Base-by-base conservation (phyloP, 148 eudicot genomes). In the Heliosperma pusillum region DNA sequence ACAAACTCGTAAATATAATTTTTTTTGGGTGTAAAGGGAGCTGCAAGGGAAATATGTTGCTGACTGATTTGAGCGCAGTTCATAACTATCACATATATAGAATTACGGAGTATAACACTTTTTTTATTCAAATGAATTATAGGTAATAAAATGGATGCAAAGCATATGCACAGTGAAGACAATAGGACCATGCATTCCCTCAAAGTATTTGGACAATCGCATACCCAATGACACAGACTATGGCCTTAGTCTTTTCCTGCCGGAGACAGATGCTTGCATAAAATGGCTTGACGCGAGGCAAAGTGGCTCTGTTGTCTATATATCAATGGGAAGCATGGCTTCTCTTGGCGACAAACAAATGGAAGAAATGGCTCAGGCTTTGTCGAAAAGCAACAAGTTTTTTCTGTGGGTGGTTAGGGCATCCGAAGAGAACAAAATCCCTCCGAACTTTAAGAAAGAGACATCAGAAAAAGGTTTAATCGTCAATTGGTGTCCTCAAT, bases 281-380 rank as follows among this genome's bases (percentile, higher is more conserved):
- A 58, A 65, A 70, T 75, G 82, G 82, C 82, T 80, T 65, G 53
- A 83, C 80, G 69, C 74, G 6, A 85, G 75, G 61, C 73, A 78
- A 27, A 30, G 33, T 6, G 47, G 33, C 7, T 88, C 90, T 0
- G 91, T 88, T 5, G 78, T 88, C 19, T 89, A 89, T 64, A 79
- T 84, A 5, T 83, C 93, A 60, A 89, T 91, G 59, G 93, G 97
- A 11, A 88, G 90, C 70, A 5, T 87, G 57, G 87, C 97, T 0
- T 69, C 71, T 57, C 79, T 91, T 3, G 74, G 40, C 0, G 16
- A 69, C 52, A 76, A 82, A 20, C 88, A 88, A 68, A 76, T 86
- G 85, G 82, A 80, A 63, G 97, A 91, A 80, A 36, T 88, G 3
- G 89, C 89, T 7, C 33, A 30, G 27, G 94, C 82, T 15, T 60